Conservation (phyloP, 148 eudicot species). For the Amaranthus palmeri region DNA sequence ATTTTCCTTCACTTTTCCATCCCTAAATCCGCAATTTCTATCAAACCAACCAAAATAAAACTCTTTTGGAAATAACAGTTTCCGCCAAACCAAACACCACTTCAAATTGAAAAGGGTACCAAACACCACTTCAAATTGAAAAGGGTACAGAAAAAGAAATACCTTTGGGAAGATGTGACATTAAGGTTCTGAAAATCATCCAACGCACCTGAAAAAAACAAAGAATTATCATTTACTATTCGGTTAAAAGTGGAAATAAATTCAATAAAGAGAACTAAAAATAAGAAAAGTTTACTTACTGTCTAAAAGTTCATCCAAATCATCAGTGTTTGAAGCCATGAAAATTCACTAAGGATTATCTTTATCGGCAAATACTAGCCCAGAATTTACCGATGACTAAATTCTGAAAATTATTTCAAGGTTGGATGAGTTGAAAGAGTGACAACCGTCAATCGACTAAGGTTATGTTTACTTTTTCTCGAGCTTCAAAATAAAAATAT, state of each 20-base stretch:
- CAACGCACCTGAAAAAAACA: constrained; percentile 69
- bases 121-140: not conserved
- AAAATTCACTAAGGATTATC: not conserved
- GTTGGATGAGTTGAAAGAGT: too few relatives aligned
- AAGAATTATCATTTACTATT: not conserved
- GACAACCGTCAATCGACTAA: too few relatives aligned
- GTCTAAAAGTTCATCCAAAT: constrained; percentile 74
- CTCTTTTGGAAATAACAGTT: not conserved
- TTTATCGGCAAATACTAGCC: not conserved
- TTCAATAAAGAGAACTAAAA: not conserved
- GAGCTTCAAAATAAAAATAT: too few relatives aligned
- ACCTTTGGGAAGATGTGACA: constrained; percentile 60
- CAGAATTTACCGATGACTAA: not conserved
- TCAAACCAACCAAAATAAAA: not conserved
- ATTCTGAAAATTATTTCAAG: not conserved
- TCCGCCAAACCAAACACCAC: not conserved
- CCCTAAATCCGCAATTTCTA: not conserved
- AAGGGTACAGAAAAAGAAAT: constrained; percentile 1
- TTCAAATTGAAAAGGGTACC: not conserved
- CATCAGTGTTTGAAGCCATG: constrained; percentile 67
- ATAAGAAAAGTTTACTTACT: constrained; percentile 36
- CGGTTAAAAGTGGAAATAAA: not conserved
- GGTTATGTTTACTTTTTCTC: too few relatives aligned
- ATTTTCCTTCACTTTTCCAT: too few relatives aligned
- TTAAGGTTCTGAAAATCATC: constrained; percentile 89